A percentile compares a stretch with the other conserved stretches of the same genome.
Evolutionary conservation across 2,329 filamentous ascomycete genomes (phyloP).

Genomic region (Tothia fuscella): DNA sequence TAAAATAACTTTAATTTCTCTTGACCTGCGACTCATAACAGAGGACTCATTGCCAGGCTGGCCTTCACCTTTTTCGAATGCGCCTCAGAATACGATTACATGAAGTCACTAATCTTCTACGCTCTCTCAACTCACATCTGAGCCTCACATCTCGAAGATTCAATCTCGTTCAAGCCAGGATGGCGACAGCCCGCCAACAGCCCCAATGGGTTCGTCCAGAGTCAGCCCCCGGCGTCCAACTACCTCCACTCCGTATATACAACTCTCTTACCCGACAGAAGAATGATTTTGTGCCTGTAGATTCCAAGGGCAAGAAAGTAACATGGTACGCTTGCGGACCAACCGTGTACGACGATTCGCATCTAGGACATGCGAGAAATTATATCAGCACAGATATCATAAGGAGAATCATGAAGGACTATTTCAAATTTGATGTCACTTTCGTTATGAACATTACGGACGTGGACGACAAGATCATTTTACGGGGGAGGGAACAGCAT

Average conservation of each 20-base stretch:
- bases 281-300: conserved; percentile 61
- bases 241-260: conserved; percentile 58
- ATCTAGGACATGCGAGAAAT: conserved; percentile 75
- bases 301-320: conserved; percentile 54
- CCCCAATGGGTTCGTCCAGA: conserved; percentile 27
- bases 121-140: too few relatives aligned
- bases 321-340: conserved; percentile 86
- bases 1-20: too few relatives aligned
- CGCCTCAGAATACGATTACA: too few relatives aligned
- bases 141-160: too few relatives aligned
- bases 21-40: too few relatives aligned
- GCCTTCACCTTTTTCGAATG: too few relatives aligned
- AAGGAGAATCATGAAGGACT: conserved; percentile 67
- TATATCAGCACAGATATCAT: conserved; percentile 88
- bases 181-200: conserved; percentile 21
- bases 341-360: conserved; percentile 67
- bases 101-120: too few relatives aligned
- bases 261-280: conserved; percentile 69
- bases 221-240: conserved; percentile 17
- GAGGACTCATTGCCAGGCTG: too few relatives aligned
- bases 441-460: conserved; percentile 87
- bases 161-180: too few relatives aligned
- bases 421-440: conserved; percentile 70
- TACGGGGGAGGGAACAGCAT: conserved; percentile 62
- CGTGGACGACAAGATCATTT: conserved; percentile 44